Base-by-base conservation (phyloP, 2,329 filamentous ascomycete genomes). In the Aspergillus melleus region DNA sequence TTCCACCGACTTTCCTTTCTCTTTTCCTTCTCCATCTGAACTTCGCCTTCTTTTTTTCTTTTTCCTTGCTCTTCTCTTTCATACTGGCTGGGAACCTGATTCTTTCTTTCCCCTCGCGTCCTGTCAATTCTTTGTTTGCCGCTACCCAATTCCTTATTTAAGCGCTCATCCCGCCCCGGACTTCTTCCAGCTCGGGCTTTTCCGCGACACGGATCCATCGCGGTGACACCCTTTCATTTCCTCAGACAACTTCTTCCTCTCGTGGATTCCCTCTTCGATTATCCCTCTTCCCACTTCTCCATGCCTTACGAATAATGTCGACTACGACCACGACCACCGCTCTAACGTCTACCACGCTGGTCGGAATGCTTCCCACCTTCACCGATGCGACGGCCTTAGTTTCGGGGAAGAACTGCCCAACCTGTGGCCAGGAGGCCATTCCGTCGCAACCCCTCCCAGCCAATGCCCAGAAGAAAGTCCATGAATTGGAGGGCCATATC, bases 401-500 rank as follows among this genome's bases (percentile, higher is more conserved):
- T 16, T 46, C 63, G 11, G 67, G 68, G 26, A 70, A 67, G 47
- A 65, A 58, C 42, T 79, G 77, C 68, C 75, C 77, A 49, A 71
- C 73, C 51, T 80, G 78, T 63, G 77, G 77, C 57, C 72, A 71
- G 51, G 70, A 71, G 30, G 61, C 68, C 24, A 63, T 68, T n/a
- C 60, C 60, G 4, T 56, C 64, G 30, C 59, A 68, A 50, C 66
- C 70, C 51, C 61, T 67, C 10, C 58, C 68, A 19, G 64, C 66
- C 11, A 70, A 74, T 49, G 68, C 78, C 60, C 76, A 78, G 65
- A 73, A 72, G 60, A 70, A 77, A 52, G 77, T 83, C 60, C 70
- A 73, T 49, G 84, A 86, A 69, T 70, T 87, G 52, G 83, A 87
- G 69, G 78, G 80, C 44, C 83, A 87, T 68, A 78, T 86, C 32